Percentiles rank a stretch among this genome's conserved stretches.
Evolutionary conservation across 192 early-diverging fungal species (phyloP).

Genomic region (Backusella westeae): DNA sequence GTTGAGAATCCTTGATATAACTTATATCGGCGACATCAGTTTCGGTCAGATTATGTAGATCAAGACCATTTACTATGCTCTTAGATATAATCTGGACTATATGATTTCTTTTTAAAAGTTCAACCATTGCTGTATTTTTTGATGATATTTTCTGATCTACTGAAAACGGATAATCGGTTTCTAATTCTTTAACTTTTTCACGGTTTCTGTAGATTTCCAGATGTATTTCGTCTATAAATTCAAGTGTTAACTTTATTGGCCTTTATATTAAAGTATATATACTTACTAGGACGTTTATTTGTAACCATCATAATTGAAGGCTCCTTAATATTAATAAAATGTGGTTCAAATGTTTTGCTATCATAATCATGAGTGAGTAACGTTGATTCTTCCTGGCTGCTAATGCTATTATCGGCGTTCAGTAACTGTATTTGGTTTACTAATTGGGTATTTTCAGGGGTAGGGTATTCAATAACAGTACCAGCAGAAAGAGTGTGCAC

Average conservation of each 20-base stretch:
- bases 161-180: neutral
- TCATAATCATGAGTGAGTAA: neutral
- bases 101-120: neutral
- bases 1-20: neutral
- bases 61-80: neutral
- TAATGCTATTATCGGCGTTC: neutral
- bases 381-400: neutral
- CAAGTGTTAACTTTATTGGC: neutral
- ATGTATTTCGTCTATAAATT: neutral
- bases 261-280: neutral
- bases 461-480: neutral
- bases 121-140: neutral
- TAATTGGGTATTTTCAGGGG: neutral
- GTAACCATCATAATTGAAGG: neutral
- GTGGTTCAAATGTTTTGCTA: neutral
- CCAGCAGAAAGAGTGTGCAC: neutral
- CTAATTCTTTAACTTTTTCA: neutral
- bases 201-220: neutral
- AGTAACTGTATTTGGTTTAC: neutral
- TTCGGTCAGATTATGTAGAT: neutral
- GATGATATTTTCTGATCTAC: neutral
- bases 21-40: neutral
- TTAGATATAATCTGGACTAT: neutral
- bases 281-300: neutral
- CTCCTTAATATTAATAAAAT: neutral